These are phyloP conservation scores for Sungouiozyma ichnusensis DNA, from an alignment of 805 yeast species.

Conservation along the genomic window DNA sequence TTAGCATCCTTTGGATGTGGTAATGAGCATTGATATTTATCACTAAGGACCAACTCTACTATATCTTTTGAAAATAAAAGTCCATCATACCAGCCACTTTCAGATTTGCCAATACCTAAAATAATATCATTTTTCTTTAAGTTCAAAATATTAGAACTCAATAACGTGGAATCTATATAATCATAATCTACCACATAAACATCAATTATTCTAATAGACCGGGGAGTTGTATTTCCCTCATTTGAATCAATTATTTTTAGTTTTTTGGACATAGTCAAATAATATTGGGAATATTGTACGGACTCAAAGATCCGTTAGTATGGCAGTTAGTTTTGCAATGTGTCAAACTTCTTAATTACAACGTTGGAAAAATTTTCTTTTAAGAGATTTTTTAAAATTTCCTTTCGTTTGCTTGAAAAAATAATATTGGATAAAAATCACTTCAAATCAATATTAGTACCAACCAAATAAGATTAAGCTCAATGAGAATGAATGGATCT, in stretches of 20 bases:
- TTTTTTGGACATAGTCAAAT: neutral
- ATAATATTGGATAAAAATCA: neutral
- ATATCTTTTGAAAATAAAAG: constrained; percentile 17
- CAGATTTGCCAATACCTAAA: constrained; percentile 56
- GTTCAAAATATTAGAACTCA: constrained; percentile 4
- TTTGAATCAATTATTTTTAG: neutral
- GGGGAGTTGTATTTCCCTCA: neutral
- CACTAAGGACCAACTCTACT: neutral
- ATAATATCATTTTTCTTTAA: constrained; percentile 51
- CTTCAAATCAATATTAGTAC: neutral
- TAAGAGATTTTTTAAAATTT: neutral
- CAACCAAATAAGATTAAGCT: too few relatives aligned
- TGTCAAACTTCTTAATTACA: neutral
- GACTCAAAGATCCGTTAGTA: neutral
- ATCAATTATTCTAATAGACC: neutral
- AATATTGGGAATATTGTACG: neutral
- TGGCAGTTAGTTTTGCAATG: neutral
- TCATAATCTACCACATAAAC: neutral
- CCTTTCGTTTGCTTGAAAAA: neutral
- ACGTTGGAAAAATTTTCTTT: neutral
- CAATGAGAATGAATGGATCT: too few relatives aligned
- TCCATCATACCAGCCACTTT: constrained; percentile 84
- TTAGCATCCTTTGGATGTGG: constrained; percentile 6
- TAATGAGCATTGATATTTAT: neutral
- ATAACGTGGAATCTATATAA: neutral